Evolutionary conservation across 1,139 yeast species (phyloP).

Genomic region (Geotrichum carabidarum): DNA sequence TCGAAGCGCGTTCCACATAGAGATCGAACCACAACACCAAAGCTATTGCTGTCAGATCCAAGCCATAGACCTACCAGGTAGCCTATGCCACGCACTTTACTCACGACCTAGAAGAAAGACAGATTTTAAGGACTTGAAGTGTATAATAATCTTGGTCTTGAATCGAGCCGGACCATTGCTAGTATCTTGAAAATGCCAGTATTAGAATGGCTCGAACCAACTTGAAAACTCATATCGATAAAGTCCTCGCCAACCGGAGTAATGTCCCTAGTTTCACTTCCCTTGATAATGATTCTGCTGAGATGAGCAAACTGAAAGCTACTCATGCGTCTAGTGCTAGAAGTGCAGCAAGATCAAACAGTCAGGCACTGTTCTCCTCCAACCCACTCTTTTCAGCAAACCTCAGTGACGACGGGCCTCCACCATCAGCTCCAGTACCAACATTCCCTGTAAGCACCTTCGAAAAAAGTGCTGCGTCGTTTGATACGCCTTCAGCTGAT

Average conservation of each 20-base stretch:
- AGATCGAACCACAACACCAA: too few species aligned
- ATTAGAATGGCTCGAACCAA: neutral
- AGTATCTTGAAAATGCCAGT: neutral
- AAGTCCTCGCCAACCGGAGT: neutral
- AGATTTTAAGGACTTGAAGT: too few species aligned
- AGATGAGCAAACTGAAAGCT: neutral
- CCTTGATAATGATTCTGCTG: neutral
- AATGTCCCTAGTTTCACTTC: neutral
- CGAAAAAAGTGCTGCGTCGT: neutral
- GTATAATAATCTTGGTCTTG: too few species aligned
- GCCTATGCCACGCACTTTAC: too few species aligned
- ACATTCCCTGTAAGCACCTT: neutral
- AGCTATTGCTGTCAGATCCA: too few species aligned
- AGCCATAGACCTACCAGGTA: too few species aligned
- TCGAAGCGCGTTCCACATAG: too few species aligned
- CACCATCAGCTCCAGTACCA: neutral
- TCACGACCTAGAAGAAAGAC: too few species aligned
- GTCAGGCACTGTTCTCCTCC: neutral
- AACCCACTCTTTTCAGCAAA: neutral
- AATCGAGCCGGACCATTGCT: neutral
- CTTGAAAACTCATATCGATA: neutral
- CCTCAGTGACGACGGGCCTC: neutral
- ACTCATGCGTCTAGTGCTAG: neutral
- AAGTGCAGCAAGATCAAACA: neutral
- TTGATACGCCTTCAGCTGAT: too few species aligned